These are phyloP conservation scores for Ballota nigra DNA, from an alignment of 257 asterid genomes.

Conservation along the genomic window DNA sequence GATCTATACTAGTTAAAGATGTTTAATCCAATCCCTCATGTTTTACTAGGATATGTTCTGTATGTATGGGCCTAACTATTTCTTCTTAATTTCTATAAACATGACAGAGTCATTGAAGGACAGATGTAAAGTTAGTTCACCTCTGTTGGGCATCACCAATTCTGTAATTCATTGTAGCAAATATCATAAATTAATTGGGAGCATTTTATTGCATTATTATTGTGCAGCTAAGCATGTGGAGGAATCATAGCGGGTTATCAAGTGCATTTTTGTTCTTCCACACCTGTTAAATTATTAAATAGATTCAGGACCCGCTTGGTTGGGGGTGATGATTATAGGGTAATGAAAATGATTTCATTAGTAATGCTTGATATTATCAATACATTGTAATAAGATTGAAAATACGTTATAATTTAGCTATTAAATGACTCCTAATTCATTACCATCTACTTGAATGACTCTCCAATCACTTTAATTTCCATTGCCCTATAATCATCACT, in stretches of 20 bases:
- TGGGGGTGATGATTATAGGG: too few relatives aligned
- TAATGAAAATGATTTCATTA: too few relatives aligned
- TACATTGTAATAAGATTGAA: too few relatives aligned
- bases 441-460: too few relatives aligned
- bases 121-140: slow-evolving; percentile 34
- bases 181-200: slow-evolving; percentile 5
- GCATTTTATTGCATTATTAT: neutral
- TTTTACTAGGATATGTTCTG: slow-evolving; percentile 20
- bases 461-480: too few relatives aligned
- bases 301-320: too few relatives aligned
- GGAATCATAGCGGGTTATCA: neutral
- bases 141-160: slow-evolving; percentile 23
- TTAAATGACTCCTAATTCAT: too few relatives aligned
- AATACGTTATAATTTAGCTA: too few relatives aligned
- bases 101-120: slow-evolving; percentile 1
- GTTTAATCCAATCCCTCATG: slow-evolving; percentile 16
- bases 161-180: slow-evolving; percentile 12
- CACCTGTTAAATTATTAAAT: neutral
- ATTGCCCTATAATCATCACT: too few relatives aligned
- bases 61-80: slow-evolving; percentile 27
- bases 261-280: neutral
- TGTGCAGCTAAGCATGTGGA: neutral
- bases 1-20: neutral
- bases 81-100: neutral
- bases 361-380: too few relatives aligned